Evolutionary conservation across 768 basidiomycete genomes (phyloP), one percentile per base, ranked within the genome.

Genomic region (Pulveroboletus sp.): DNA sequence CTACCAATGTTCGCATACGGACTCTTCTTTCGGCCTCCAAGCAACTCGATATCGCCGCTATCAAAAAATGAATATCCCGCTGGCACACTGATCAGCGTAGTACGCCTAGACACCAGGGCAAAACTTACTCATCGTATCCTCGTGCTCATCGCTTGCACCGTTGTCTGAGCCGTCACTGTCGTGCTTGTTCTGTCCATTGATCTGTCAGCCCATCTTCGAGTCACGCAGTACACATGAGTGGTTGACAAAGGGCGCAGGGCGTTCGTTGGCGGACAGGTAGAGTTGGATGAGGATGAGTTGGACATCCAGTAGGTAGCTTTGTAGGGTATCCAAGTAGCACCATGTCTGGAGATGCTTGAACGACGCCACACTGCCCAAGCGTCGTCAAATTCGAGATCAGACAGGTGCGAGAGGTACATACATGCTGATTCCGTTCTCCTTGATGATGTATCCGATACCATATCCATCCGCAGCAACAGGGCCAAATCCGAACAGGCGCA

Each of bases 381-480:
- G n/a, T n/a, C n/a, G 91, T n/a, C n/a, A n/a, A n/a, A n/a, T n/a
- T n/a, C n/a, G n/a, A n/a, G n/a, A n/a, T n/a, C n/a, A n/a, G n/a
- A n/a, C n/a, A n/a, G n/a, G n/a, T n/a, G n/a, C n/a, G n/a, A n/a
- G n/a, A n/a, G n/a, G n/a, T n/a, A n/a, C 86, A n/a, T n/a, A n/a
- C n/a, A 97, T 75, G 14, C 87, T 90, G 43, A 95, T 79, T 3
- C 85, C 87, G 52, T 94, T 87, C 56, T 97, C 94, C 69, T 97
- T 98, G 76, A 99, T 97, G 67, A 99, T 99, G 63, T 98, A 99
- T 17, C 95, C 95, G 52, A 97, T 86, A 5, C 95, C 95, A 61
- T 92, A 95, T 1, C 95, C 95, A 56, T 97, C n/a, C n/a, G n/a
- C n/a, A n/a, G n/a, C n/a, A n/a, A n/a, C n/a, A n/a, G n/a, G n/a